phyloP scores from a whole-genome alignment of 345 rosid species.

The Eucalyptus curtisii region DNA sequence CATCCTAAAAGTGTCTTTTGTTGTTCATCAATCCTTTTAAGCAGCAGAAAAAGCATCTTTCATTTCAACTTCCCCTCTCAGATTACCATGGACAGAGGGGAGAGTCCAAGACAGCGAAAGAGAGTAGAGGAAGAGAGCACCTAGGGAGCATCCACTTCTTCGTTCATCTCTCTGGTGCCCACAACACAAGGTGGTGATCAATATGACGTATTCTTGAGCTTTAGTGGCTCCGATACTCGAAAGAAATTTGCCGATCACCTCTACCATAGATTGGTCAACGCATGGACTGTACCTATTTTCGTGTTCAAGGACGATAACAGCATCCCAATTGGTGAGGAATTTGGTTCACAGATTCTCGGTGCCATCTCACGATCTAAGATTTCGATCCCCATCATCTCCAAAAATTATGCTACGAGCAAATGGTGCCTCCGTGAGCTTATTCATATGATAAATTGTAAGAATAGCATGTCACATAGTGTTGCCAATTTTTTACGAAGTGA shows the following conservation, averaged over 20 bases:
- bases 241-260: background rate
- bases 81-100: no score
- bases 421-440: background rate
- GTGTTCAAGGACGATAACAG: background rate
- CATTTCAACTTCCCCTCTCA: no score
- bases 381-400: no score
- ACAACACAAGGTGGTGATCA: background rate
- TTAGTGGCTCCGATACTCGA: background rate
- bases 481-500: no score
- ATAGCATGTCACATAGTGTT: fast-evolving
- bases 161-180: fast-evolving
- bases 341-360: no score
- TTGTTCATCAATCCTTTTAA: no score
- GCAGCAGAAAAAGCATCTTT: no score
- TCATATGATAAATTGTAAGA: background rate
- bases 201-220: background rate
- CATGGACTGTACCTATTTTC: fast-evolving
- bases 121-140: background rate
- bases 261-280: fast-evolving
- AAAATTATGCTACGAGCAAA: background rate
- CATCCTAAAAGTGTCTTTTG: no score
- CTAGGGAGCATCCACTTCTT: background rate
- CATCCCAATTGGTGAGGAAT: background rate
- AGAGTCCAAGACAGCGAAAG: fast-evolving
- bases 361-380: no score